Percentiles rank a stretch among this genome's conserved stretches.
These are phyloP conservation scores for Stephania japonica DNA, from an alignment of 164 flowering plant genomes.

Conservation along the genomic window DNA sequence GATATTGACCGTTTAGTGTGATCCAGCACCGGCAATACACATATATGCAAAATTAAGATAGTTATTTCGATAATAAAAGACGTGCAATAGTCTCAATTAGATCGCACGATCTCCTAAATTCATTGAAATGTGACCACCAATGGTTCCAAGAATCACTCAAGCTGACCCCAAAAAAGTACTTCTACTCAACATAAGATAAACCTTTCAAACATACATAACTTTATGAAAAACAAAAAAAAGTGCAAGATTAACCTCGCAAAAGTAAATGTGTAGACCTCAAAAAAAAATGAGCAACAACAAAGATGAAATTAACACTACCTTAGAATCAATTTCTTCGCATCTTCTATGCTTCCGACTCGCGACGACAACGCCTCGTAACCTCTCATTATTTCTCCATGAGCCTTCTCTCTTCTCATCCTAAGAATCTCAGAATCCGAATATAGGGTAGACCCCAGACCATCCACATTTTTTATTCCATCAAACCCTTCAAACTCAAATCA, in stretches of 20 bases:
- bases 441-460: constrained; percentile 7
- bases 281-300: too few species aligned
- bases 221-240: not conserved
- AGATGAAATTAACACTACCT: constrained; percentile 31
- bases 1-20: too few species aligned
- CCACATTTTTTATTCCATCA: constrained; percentile 10
- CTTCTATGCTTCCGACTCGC: constrained; percentile 21
- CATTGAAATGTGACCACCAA: not conserved
- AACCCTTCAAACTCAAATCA: constrained; percentile 3
- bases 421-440: constrained; percentile 20
- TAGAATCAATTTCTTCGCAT: constrained; percentile 36
- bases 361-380: constrained; percentile 27
- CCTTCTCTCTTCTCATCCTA: constrained; percentile 22
- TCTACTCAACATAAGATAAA: not conserved
- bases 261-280: not conserved
- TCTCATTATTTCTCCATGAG: constrained; percentile 28
- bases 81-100: too few species aligned
- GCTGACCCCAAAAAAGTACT: not conserved
- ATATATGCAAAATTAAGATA: too few species aligned
- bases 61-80: too few species aligned
- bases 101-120: too few species aligned
- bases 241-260: not conserved
- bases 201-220: not conserved
- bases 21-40: too few species aligned
- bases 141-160: not conserved